Base-by-base conservation (phyloP, 257 asterid genomes). In the Plantago elongata region DNA sequence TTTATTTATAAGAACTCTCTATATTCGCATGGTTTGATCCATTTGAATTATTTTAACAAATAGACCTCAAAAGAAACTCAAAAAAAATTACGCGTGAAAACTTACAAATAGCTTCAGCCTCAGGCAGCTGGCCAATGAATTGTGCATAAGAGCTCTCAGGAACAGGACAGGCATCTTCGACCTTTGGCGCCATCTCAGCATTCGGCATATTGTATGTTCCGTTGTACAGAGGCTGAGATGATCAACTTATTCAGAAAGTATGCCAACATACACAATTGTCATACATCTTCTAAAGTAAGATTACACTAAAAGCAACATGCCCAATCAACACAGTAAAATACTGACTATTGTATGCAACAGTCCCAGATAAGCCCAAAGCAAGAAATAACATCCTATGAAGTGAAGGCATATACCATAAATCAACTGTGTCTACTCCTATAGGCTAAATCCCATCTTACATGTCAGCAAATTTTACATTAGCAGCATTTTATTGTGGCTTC, bases 41-140 rank as follows among this genome's bases (percentile, higher is more conserved):
- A 34, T 34, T 34, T 34, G 5, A 34, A 34, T 34, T 34, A 34
- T 34, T 34, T 18, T 30, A 17, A 52, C 37, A 17, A 11, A 27
- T 17, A 17, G 40, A 52, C 37, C 22, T 22, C 38, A 8, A 9
- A 37, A 52, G 58, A 22, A 52, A 22, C 58, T 11, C 3, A 52
- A 9, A 22, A 22, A 51, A 65, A 54, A 40, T 57, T 70, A 22
- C 11, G 46, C 57, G 38, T 17, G 54, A 56, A 16, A 15, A 51
- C 97, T 83, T 74, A 92, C 99, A 81, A 49, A 92, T 76, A 45
- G 66, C 63, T 71, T 83, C 90, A 60, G 82, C 73, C 70, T 73
- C 80, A 61, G 90, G 86, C 81, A 81, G 69, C 71, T 72, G 77
- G 68, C 79, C 77, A 64, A 45, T 65, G 69, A 76, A 29, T 68